Evolutionary conservation across 441 rosid species (phyloP).

Genomic region (Lepidium campestre): DNA sequence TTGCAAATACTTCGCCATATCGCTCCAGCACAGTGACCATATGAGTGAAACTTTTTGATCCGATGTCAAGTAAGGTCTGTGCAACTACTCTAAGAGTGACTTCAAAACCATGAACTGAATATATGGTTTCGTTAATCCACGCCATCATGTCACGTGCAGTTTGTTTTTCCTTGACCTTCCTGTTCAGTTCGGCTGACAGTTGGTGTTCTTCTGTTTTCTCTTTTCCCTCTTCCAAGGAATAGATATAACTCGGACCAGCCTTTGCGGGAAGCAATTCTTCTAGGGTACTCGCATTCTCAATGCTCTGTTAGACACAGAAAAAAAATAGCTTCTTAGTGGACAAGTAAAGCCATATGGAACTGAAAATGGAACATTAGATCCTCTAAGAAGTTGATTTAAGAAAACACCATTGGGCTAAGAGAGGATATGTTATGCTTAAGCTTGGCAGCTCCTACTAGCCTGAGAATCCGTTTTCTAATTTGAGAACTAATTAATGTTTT

Average conservation of each 20-base stretch:
- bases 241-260: constrained; percentile 67
- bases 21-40: constrained; percentile 91
- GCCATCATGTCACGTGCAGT: constrained; percentile 67
- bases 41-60: constrained; percentile 99
- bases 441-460: neutral
- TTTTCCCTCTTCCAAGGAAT: constrained; percentile 56
- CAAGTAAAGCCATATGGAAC: neutral
- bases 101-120: constrained; percentile 71
- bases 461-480: neutral
- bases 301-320: constrained; percentile 49
- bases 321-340: constrained; percentile 1
- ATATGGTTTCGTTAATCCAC: constrained; percentile 79
- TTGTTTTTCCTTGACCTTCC: constrained; percentile 85
- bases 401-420: neutral
- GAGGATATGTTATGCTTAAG: neutral
- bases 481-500: neutral
- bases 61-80: constrained; percentile 88
- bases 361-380: neutral
- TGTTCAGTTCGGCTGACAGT: constrained; percentile 70
- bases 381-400: neutral
- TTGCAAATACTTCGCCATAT: constrained; percentile 83
- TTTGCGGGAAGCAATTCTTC: constrained; percentile 94
- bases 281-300: constrained; percentile 81
- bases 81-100: constrained; percentile 61
- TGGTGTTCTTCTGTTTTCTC: constrained; percentile 69